phyloP scores from a whole-genome alignment of 306 rosid genomes.

The Castanea crenata region DNA sequence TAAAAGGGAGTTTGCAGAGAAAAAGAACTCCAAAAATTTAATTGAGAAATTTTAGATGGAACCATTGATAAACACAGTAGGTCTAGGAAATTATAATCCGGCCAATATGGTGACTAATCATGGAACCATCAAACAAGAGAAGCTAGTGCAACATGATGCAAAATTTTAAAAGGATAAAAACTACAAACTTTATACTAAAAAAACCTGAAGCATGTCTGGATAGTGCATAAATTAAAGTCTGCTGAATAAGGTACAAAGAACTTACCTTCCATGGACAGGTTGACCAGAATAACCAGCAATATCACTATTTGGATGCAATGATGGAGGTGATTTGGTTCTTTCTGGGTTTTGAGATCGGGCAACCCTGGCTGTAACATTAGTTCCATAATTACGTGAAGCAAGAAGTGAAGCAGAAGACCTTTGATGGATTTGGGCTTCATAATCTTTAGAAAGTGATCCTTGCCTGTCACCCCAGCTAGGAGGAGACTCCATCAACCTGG shows the following conservation, averaged over 20 bases:
- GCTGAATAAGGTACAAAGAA: neutral
- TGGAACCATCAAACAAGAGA: neutral
- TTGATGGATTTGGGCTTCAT: conserved; percentile 42
- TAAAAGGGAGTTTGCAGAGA: no score
- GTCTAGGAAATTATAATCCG: neutral
- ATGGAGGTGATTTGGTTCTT: conserved; percentile 40
- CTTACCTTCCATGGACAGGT: conserved; percentile 38
- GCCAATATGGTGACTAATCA: neutral
- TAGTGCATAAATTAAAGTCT: neutral
- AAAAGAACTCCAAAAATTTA: no score
- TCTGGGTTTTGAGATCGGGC: conserved; percentile 41
- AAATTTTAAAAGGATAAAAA: neutral
- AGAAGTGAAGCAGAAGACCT: conserved; percentile 41
- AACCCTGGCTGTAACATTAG: conserved; percentile 45
- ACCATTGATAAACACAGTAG: conserved; percentile 2
- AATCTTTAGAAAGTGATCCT: conserved; percentile 21
- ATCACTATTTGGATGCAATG: conserved; percentile 36
- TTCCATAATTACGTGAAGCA: conserved; percentile 40
- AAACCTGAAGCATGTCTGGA: neutral
- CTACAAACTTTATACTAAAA: no score
- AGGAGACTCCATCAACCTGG: conserved; percentile 36
- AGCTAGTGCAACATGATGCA: neutral
- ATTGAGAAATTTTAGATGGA: no score
- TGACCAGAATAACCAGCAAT: conserved; percentile 35
- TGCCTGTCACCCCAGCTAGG: conserved; percentile 38